Evolutionary conservation across 2,329 filamentous ascomycete species (phyloP), one percentile per base, ranked within the genome.

Genomic region (Fusarium verticillioides): DNA sequence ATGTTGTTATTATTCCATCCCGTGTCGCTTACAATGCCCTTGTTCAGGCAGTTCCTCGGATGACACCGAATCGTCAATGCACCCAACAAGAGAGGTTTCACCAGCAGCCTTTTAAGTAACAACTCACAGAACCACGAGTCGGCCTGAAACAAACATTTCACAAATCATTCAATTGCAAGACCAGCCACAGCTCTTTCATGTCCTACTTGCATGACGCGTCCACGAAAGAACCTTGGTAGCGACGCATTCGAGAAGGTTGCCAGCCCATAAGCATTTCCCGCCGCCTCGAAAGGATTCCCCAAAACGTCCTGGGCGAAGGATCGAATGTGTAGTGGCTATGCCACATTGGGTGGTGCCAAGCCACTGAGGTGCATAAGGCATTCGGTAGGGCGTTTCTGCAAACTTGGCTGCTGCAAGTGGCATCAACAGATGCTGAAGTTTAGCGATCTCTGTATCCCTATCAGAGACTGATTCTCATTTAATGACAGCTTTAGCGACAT

Each of bases 261-360:
- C 30, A 28, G 5, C 13, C 18, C 40, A 28, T 58, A 58, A 58
- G 54, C 40, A 58, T 13, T n/a, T 40, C 23, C 34, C 9, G 13
- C 23, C 36, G 30, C 30, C 34, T 58, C 54, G 54, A 58, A 58
- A 47, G 40, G 40, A 21, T 47, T 49, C 21, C 54, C 54, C 23
- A 13, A 58, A 58, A 9, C 18, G 54, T 26, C 9, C 19, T 36
- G 9, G 15, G 10, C 3, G 37, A 56, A 56, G 40, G 54, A 47
- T 36, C 30, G 36, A 18, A 8, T 19, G 6, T 18, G 30, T 11
- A 19, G 5, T 49, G 30, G 30, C 30, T 36, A 36, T 34, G 9
- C 57, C 19, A 19, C 1, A 40, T 40, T 13, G 21, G 46, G 47
- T 16, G 15, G 18, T 26, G 18, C 57, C 6, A 10, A 15, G 44